These are phyloP conservation scores for Ramalina intermedia DNA, from an alignment of 495 filamentous ascomycete species.

Conservation along the genomic window DNA sequence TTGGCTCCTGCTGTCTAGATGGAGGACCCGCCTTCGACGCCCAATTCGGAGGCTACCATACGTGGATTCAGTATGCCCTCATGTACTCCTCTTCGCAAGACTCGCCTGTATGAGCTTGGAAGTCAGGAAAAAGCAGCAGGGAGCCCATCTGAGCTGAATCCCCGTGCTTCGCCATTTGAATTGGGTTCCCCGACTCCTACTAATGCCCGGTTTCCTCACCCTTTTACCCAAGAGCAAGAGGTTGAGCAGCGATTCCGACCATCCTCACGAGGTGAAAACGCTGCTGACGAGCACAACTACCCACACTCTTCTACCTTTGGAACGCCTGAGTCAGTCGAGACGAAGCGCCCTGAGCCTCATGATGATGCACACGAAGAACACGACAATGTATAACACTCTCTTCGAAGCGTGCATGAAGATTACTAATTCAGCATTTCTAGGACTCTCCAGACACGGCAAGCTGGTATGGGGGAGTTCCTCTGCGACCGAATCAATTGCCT, in stretches of 20 bases:
- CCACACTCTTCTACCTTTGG: background rate
- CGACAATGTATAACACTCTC: too few species aligned
- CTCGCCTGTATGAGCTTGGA: conserved; percentile 2
- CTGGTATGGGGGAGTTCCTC: too few species aligned
- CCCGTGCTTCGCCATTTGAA: background rate
- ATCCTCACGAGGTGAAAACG: background rate
- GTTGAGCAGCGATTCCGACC: background rate
- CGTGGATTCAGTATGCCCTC: background rate
- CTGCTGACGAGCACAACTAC: background rate
- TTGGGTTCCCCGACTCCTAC: background rate
- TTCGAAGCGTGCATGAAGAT: too few species aligned
- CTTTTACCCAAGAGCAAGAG: background rate
- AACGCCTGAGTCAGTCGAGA: background rate
- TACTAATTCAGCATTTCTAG: too few species aligned
- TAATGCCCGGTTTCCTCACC: background rate
- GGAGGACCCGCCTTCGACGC: background rate
- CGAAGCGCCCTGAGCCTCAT: too few species aligned
- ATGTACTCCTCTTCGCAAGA: background rate
- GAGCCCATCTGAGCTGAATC: background rate
- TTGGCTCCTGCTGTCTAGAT: too few species aligned
- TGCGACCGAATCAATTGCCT: too few species aligned
- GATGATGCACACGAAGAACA: too few species aligned
- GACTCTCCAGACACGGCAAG: too few species aligned
- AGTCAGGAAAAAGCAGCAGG: background rate
- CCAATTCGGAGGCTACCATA: background rate